A percentile compares a stretch with the other conserved stretches of the same genome.
Conservation (phyloP, 129 eudicot species). For the Flaveria brownii region DNA sequence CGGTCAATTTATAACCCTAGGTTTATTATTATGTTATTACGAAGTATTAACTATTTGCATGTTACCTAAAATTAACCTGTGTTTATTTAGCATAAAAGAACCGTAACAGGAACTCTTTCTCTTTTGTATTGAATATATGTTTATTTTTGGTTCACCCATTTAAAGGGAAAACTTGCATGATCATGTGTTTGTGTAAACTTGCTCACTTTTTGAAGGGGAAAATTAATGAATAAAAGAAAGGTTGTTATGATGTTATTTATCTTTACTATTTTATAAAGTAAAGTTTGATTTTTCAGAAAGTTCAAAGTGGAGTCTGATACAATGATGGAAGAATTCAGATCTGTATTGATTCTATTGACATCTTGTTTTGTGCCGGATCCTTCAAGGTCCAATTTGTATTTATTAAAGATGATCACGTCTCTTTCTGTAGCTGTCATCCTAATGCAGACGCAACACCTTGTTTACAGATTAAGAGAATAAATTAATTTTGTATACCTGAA, state of each 20-base stretch:
- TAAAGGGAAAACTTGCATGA: conserved; percentile 13
- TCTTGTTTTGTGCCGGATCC: conserved; percentile 20
- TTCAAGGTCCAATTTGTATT: conserved; percentile 26
- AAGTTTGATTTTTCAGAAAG: conserved; percentile 4
- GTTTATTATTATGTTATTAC: neutral
- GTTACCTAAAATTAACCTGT: conserved; percentile 16
- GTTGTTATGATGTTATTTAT: conserved; percentile 13
- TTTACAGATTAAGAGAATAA: neutral
- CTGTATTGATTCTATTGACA: conserved; percentile 18
- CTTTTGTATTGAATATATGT: too few species aligned
- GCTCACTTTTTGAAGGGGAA: conserved; percentile 3
- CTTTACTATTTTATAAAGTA: neutral
- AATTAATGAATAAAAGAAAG: neutral
- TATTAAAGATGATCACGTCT: conserved; percentile 14
- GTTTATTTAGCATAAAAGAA: conserved; percentile 6
- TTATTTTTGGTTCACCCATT: too few species aligned
- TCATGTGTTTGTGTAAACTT: conserved; percentile 9
- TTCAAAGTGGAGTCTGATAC: neutral
- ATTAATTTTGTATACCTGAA: neutral
- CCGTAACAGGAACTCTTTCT: neutral
- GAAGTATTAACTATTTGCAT: neutral
- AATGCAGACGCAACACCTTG: neutral
- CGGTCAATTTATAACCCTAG: neutral
- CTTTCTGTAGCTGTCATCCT: conserved; percentile 20
- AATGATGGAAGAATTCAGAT: conserved; percentile 19